A percentile compares a stretch with the other conserved stretches of the same genome.
phyloP scores from a whole-genome alignment of 192 early-diverging fungal species.

The Podila verticillata region DNA sequence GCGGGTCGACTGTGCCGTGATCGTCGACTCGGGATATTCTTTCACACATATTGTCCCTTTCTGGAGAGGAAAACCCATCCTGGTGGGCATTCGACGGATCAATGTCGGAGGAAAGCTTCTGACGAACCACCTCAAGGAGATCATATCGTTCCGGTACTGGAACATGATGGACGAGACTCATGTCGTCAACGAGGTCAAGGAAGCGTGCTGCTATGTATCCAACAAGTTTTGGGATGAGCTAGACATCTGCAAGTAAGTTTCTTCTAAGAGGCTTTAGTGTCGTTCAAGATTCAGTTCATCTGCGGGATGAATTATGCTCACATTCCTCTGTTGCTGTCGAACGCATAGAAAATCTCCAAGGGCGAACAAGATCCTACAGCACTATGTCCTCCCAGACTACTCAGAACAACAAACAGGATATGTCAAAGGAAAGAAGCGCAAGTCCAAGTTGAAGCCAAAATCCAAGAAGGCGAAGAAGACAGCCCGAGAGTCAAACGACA shows the following conservation, averaged over 20 bases:
- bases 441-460: constrained; percentile 1
- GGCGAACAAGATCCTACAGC: constrained; percentile 63
- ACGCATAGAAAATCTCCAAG: constrained; percentile 48
- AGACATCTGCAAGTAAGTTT: constrained; percentile 65
- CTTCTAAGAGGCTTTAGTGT: background rate
- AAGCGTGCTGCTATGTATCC: constrained; percentile 84
- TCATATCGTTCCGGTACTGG: constrained; percentile 92
- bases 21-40: constrained; percentile 86
- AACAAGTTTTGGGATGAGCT: constrained; percentile 72
- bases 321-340: no score
- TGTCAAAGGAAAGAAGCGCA: constrained; percentile 52
- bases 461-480: constrained; percentile 6
- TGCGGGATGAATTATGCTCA: no score
- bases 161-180: constrained; percentile 95
- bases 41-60: constrained; percentile 85
- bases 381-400: constrained; percentile 78
- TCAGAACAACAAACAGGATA: constrained; percentile 60
- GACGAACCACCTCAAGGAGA: constrained; percentile 90
- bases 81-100: constrained; percentile 71
- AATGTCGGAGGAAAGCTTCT: constrained; percentile 88
- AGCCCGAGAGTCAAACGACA: background rate
- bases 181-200: constrained; percentile 87
- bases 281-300: no score
- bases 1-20: constrained; percentile 68
- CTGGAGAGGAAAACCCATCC: constrained; percentile 60